phyloP scores from a whole-genome alignment of 768 basidiomycete genomes.

The Mrakia hoshinonis region DNA sequence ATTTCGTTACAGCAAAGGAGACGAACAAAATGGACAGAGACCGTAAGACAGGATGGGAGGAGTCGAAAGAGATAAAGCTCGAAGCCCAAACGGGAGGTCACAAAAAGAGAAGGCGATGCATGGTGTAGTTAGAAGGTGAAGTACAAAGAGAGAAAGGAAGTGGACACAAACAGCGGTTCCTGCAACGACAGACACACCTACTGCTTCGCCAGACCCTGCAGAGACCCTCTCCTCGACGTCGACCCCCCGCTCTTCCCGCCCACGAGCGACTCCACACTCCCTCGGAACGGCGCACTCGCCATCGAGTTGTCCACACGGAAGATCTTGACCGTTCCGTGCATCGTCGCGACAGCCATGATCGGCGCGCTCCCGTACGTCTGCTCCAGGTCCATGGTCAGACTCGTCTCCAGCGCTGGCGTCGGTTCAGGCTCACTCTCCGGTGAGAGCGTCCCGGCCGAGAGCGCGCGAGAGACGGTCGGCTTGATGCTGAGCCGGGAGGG shows the following conservation, averaged over 20 bases:
- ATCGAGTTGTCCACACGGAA: slow-evolving; percentile 1
- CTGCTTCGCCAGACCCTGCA: neutral
- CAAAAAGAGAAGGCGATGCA: neutral
- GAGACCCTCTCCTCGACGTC: neutral
- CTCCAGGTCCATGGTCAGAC: neutral
- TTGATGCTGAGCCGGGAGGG: neutral
- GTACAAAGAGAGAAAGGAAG: neutral
- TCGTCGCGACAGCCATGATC: slow-evolving; percentile 16
- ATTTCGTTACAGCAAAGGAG: neutral
- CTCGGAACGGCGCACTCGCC: neutral
- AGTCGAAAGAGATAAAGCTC: no score
- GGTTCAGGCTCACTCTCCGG: neutral
- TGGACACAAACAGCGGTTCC: slow-evolving; percentile 32
- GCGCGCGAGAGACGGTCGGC: neutral
- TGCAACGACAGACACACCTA: slow-evolving; percentile 38
- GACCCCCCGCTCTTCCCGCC: no score
- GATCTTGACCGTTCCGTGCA: slow-evolving; percentile 20
- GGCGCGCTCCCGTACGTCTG: slow-evolving; percentile 11
- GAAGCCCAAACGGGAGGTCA: no score
- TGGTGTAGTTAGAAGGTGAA: neutral
- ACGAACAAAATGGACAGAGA: neutral
- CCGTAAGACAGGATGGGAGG: neutral
- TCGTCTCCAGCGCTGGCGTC: neutral
- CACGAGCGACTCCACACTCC: neutral
- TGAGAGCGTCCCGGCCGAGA: slow-evolving; percentile 6